phyloP scores from a whole-genome alignment of 169 alveolate genomes.

The Plasmodium vivax region DNA sequence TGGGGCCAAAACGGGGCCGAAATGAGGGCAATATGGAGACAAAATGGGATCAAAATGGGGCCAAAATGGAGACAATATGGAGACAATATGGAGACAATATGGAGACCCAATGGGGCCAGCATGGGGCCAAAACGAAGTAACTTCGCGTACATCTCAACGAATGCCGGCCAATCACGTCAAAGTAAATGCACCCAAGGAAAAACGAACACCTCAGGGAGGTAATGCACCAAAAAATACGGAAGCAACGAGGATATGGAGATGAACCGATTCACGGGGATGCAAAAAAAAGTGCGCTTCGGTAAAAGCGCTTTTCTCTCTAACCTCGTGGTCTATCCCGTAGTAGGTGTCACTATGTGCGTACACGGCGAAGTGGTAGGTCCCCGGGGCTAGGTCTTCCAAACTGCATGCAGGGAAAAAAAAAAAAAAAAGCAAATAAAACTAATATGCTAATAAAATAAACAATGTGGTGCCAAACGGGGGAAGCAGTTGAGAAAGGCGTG shows the following conservation, averaged over 20 bases:
- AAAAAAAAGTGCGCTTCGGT: not conserved
- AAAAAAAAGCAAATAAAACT: not conserved
- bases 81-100: not conserved
- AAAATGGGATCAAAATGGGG: not conserved
- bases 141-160: not conserved
- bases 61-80: not conserved
- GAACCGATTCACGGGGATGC: not conserved
- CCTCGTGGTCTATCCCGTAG: constrained; percentile 61
- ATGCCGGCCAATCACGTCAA: not conserved
- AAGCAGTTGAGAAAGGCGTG: not conserved
- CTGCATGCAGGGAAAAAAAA: not conserved
- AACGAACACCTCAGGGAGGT: not conserved
- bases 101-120: not conserved
- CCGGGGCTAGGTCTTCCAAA: constrained; percentile 34
- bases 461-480: not conserved
- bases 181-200: not conserved
- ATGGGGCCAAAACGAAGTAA: not conserved
- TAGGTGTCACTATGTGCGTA: constrained; percentile 50
- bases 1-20: not conserved
- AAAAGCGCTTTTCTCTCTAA: not conserved
- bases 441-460: not conserved
- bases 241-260: not conserved
- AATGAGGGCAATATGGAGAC: not conserved
- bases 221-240: not conserved
- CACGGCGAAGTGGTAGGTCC: constrained; percentile 22